These are phyloP conservation scores for Pseudogymnoascus sp. DNA, from an alignment of 2,329 filamentous ascomycete genomes.

Conservation along the genomic window DNA sequence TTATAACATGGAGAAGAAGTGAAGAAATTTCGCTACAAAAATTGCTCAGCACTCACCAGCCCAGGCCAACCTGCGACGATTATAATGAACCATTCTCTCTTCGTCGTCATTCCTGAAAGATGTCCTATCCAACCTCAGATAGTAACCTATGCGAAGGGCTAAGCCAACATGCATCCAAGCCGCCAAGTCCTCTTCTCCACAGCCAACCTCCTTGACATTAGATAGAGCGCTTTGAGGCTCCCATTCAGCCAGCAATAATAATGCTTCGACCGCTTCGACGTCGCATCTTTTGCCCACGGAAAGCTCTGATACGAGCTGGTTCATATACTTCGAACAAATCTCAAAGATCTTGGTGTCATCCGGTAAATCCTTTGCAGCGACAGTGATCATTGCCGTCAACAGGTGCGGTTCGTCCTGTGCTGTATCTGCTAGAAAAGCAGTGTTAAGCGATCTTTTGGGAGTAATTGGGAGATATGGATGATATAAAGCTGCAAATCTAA, in stretches of 20 bases:
- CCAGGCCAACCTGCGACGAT: slow-evolving; percentile 60
- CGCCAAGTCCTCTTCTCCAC: slow-evolving; percentile 65
- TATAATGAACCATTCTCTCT: slow-evolving; percentile 49
- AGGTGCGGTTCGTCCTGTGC: slow-evolving; percentile 56
- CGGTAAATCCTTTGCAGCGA: slow-evolving; percentile 62
- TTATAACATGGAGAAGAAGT: background rate
- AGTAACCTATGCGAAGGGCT: slow-evolving; percentile 61
- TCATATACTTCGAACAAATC: slow-evolving; percentile 61
- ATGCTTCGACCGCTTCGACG: slow-evolving; percentile 62
- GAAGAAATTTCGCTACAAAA: background rate
- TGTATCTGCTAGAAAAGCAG: slow-evolving; percentile 43
- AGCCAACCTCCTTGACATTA: slow-evolving; percentile 47
- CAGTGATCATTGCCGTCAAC: slow-evolving; percentile 60
- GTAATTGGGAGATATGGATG: slow-evolving; percentile 65
- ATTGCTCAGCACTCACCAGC: slow-evolving; percentile 37
- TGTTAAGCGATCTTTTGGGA: slow-evolving; percentile 49
- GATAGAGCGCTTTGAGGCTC: slow-evolving; percentile 28
- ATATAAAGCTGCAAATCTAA: slow-evolving; percentile 56
- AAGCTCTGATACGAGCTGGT: slow-evolving; percentile 56
- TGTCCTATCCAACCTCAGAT: slow-evolving; percentile 60
- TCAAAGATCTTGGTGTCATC: slow-evolving; percentile 55
- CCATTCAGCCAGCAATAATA: slow-evolving; percentile 65
- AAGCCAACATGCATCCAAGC: slow-evolving; percentile 72
- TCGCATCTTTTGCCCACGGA: slow-evolving; percentile 58
- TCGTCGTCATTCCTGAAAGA: slow-evolving; percentile 54